Evolutionary conservation across 2,329 filamentous ascomycete genomes (phyloP).

Genomic region (Cladophialophora exuberans): DNA sequence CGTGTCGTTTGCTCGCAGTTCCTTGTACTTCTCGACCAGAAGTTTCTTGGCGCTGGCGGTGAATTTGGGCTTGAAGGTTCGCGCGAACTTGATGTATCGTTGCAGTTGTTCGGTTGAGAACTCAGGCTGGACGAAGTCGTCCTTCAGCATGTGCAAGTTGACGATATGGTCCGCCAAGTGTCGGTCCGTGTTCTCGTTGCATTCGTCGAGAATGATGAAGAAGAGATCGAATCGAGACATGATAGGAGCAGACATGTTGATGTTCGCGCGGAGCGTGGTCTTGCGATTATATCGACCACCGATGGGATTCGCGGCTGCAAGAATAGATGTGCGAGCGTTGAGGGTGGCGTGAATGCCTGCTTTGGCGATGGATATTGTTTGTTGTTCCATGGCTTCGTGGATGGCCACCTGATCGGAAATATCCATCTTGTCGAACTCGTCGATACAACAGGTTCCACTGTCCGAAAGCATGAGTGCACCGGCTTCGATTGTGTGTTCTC

Average conservation of each 20-base stretch:
- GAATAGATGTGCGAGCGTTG: slow-evolving; percentile 91
- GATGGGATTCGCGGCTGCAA: slow-evolving; percentile 94
- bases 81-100: slow-evolving; percentile 93
- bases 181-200: slow-evolving; percentile 87
- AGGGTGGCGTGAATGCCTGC: slow-evolving; percentile 97
- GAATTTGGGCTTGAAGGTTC: slow-evolving; percentile 92
- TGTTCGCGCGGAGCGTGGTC: slow-evolving; percentile 86
- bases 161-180: slow-evolving; percentile 95
- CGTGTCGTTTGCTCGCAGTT: slow-evolving; percentile 87
- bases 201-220: slow-evolving; percentile 96
- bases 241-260: slow-evolving; percentile 98
- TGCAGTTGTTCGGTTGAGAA: slow-evolving; percentile 96
- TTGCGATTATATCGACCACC: slow-evolving; percentile 97
- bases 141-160: slow-evolving; percentile 86
- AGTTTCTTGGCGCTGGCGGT: slow-evolving; percentile 81
- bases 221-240: slow-evolving; percentile 99
- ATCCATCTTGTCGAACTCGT: slow-evolving; percentile 99
- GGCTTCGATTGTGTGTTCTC: slow-evolving; percentile 97
- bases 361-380: slow-evolving; percentile 98
- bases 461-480: slow-evolving; percentile 96
- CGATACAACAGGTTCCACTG: slow-evolving; percentile 96
- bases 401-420: slow-evolving; percentile 96
- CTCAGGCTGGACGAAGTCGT: slow-evolving; percentile 87
- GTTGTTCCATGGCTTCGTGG: slow-evolving; percentile 99
- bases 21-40: slow-evolving; percentile 92